Evolutionary conservation across 1,139 yeast species (phyloP).

Genomic region (Kodamaea sp.): DNA sequence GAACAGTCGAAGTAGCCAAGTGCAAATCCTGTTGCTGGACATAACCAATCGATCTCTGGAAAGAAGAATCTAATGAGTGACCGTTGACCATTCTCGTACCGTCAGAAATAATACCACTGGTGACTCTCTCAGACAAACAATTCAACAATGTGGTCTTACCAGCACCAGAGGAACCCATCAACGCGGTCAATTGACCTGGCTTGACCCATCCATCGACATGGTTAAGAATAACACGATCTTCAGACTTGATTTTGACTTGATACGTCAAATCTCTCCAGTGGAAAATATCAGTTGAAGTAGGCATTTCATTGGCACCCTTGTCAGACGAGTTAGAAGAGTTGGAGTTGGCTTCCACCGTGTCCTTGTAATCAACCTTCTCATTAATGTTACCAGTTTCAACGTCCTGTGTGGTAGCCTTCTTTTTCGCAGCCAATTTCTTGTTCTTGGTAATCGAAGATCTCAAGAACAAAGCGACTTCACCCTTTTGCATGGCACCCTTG

Average conservation of each 20-base stretch:
- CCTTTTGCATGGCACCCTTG: constrained; percentile 78
- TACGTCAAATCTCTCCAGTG: constrained; percentile 68
- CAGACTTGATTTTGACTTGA: constrained; percentile 68
- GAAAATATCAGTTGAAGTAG: constrained; percentile 24
- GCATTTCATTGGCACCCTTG: constrained; percentile 8
- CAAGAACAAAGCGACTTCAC: constrained; percentile 76
- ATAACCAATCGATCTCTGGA: constrained; percentile 44
- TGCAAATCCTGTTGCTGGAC: constrained; percentile 45
- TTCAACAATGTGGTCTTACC: constrained; percentile 38
- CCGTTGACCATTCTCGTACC: constrained; percentile 42
- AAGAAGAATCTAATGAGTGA: constrained; percentile 32
- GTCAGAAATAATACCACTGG: constrained; percentile 34
- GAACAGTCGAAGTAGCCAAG: constrained; percentile 37
- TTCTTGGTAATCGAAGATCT: constrained; percentile 26
- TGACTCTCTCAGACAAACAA: constrained; percentile 34
- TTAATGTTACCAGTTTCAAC: constrained; percentile 15
- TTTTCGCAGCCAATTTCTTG: constrained; percentile 26
- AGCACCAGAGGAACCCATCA: constrained; percentile 37
- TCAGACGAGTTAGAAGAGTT: constrained; percentile 8
- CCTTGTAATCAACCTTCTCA: constrained; percentile 18
- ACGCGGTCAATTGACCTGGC: constrained; percentile 48
- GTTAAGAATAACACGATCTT: constrained; percentile 60
- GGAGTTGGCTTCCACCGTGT: constrained; percentile 14
- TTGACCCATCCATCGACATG: constrained; percentile 46
- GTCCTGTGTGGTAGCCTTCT: constrained; percentile 18